Evolutionary conservation across 176 grass and related monocot genomes (phyloP), one percentile per base, ranked within the genome.

Genomic region (Triticum dicoccoides): DNA sequence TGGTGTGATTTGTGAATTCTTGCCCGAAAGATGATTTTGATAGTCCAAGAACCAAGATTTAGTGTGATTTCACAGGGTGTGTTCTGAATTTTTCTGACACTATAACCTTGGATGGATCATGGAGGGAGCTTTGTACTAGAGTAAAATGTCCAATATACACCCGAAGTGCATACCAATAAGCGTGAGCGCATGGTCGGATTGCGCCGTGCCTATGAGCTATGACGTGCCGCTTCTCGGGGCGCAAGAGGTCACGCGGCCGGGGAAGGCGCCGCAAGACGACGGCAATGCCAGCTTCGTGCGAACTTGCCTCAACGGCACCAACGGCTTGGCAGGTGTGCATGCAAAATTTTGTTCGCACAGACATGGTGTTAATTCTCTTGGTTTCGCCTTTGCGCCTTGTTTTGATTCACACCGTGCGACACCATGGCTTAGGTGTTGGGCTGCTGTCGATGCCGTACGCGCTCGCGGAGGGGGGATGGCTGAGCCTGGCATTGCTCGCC

Each of bases 401-500:
- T 58, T 58, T 58, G 14, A 11, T 37, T 69, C 7, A 9, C 33
- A 37, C 67, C 37, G 61, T 21, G 29, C 65, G 29, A 20, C 37
- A 7, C 15, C 33, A 8, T 4, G 45, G 8, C 72, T 58, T 41
- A 94, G 92, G 92, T 21, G 87, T 92, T 68, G 93, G 88, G 14
- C 74, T 95, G 44, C 71, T 95, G 30, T 88, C 93, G 29, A 85
- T 90, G 37, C 93, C 93, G 2, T 92, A 95, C 80, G 88, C 93
- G 0, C 86, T 95, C 24, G 82, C 93, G 6, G 54, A 86, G 62
- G 90, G 90, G 9, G 93, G 93, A 0, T 92, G 90, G 90, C 61
- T 95, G 21, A 92, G 88, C 88, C 75, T 92, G 23, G 33, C 63
- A 30, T 35, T 90, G 35, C 78, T 95, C 23, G 68, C 88, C 51